These are phyloP conservation scores for Ampelomyces quisqualis DNA, from an alignment of 2,329 filamentous ascomycete species.

Conservation along the genomic window DNA sequence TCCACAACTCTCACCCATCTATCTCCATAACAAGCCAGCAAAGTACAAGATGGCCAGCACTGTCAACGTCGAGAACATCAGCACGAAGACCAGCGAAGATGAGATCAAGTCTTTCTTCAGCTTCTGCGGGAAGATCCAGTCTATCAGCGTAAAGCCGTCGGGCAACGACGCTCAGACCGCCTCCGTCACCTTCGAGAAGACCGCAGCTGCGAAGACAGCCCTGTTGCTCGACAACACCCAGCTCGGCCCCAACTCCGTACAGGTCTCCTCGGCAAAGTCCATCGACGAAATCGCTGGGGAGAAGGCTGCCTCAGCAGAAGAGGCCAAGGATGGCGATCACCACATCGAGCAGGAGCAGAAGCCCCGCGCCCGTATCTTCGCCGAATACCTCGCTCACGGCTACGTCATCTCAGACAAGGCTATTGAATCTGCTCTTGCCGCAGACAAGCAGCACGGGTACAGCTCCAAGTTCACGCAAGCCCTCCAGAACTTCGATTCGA, in stretches of 20 bases:
- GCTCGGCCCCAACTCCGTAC: conserved; percentile 72
- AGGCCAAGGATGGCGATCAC: conserved; percentile 56
- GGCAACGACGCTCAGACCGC: conserved; percentile 72
- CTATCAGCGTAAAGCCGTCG: conserved; percentile 70
- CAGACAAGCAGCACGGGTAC: conserved; percentile 89
- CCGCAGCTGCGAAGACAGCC: conserved; percentile 93
- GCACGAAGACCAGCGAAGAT: conserved; percentile 76
- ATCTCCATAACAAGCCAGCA: conserved; percentile 7
- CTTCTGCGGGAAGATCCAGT: conserved; percentile 90
- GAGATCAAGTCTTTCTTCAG: conserved; percentile 97
- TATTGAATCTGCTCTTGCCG: conserved; percentile 78
- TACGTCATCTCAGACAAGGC: conserved; percentile 79
- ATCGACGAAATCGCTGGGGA: conserved; percentile 64
- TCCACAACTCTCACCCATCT: background rate
- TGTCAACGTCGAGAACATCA: conserved; percentile 89
- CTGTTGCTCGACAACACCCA: conserved; percentile 96
- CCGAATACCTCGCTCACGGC: conserved; percentile 94
- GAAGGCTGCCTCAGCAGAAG: conserved; percentile 57
- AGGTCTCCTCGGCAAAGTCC: conserved; percentile 72
- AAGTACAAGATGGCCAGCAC: conserved; percentile 57
- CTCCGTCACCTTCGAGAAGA: conserved; percentile 94
- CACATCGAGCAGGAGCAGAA: conserved; percentile 95
- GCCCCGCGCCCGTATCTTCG: conserved; percentile 86
- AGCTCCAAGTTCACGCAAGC: conserved; percentile 75
- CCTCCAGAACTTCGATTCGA: conserved; percentile 74